Percentiles rank a stretch among this genome's conserved stretches.
These are phyloP conservation scores for Phytophthora sansomeana DNA, from an alignment of 352 stramenopile species.

Conservation along the genomic window DNA sequence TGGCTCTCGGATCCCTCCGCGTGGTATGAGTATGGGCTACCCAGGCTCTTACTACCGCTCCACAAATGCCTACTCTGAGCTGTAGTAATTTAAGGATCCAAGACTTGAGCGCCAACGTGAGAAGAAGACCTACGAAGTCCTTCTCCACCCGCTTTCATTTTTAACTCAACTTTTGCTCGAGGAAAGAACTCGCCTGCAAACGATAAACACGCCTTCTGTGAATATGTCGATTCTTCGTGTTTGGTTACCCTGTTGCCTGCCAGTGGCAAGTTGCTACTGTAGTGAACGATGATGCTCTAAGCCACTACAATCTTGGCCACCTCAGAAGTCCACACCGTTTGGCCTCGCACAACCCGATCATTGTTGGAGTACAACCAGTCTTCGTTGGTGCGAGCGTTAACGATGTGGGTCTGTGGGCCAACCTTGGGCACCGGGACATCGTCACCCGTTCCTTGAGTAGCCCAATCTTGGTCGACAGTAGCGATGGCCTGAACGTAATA, in stretches of 20 bases:
- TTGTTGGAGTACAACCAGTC: slow-evolving; percentile 65
- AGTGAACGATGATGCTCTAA: slow-evolving; percentile 5
- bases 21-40: slow-evolving; percentile 58
- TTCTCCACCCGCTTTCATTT: slow-evolving; percentile 15
- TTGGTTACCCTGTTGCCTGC: no score
- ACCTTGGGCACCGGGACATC: slow-evolving; percentile 51
- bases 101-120: slow-evolving; percentile 17
- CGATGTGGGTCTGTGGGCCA: slow-evolving; percentile 73
- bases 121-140: slow-evolving; percentile 12
- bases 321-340: slow-evolving; percentile 63
- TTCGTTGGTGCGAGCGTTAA: slow-evolving; percentile 75
- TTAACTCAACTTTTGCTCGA: slow-evolving; percentile 1
- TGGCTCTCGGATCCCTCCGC: slow-evolving; percentile 33
- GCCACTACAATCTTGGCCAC: slow-evolving; percentile 29
- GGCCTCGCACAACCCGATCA: slow-evolving; percentile 55
- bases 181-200: slow-evolving; percentile 18
- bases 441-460: slow-evolving; percentile 47
- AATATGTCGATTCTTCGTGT: not conserved
- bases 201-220: slow-evolving; percentile 19
- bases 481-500: slow-evolving; percentile 70
- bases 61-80: slow-evolving; percentile 63
- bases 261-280: no score
- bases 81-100: slow-evolving; percentile 50
- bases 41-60: slow-evolving; percentile 60
- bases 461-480: slow-evolving; percentile 76